Percentiles rank a stretch among this genome's conserved stretches.
Evolutionary conservation across 2,329 filamentous ascomycete genomes (phyloP).

Genomic region (Alternaria panax): DNA sequence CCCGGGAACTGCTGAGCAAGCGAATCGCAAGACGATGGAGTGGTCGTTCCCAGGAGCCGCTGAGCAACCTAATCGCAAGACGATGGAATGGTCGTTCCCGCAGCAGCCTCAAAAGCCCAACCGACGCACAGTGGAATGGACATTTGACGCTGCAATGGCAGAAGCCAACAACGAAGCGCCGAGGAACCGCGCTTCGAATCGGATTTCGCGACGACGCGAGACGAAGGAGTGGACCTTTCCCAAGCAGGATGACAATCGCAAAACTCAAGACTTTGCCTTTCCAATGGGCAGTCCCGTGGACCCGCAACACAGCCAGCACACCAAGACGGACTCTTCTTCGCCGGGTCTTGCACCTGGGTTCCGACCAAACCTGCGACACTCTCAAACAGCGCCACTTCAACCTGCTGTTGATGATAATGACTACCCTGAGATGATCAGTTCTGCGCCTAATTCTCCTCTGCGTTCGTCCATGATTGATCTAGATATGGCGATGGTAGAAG

Average conservation of each 20-base stretch:
- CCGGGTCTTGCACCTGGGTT: constrained; percentile 45
- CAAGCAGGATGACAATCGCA: constrained; percentile 35
- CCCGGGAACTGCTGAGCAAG: constrained; percentile 33
- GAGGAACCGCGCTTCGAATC: constrained; percentile 40
- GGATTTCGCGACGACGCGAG: constrained; percentile 42
- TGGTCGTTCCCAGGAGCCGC: constrained; percentile 54
- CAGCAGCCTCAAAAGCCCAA: constrained; percentile 45
- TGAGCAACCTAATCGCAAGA: constrained; percentile 48
- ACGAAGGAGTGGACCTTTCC: constrained; percentile 44
- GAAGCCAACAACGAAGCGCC: constrained; percentile 45
- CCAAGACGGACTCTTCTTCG: constrained; percentile 32
- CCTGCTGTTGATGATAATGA: constrained; percentile 41
- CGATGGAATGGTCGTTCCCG: constrained; percentile 63
- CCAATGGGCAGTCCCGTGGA: constrained; percentile 39
- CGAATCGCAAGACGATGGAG: constrained; percentile 54
- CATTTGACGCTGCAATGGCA: constrained; percentile 56
- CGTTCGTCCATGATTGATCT: constrained; percentile 56
- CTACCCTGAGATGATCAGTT: constrained; percentile 44
- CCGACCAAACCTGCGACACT: constrained; percentile 52
- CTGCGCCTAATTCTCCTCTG: constrained; percentile 45
- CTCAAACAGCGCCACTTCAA: constrained; percentile 51
- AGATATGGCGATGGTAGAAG: constrained; percentile 50
- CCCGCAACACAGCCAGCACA: constrained; percentile 19
- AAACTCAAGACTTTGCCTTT: constrained; percentile 47
- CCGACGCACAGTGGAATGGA: constrained; percentile 57